Base-by-base conservation (phyloP, 2,329 filamentous ascomycete species). In the Xylariaceae sp. region DNA sequence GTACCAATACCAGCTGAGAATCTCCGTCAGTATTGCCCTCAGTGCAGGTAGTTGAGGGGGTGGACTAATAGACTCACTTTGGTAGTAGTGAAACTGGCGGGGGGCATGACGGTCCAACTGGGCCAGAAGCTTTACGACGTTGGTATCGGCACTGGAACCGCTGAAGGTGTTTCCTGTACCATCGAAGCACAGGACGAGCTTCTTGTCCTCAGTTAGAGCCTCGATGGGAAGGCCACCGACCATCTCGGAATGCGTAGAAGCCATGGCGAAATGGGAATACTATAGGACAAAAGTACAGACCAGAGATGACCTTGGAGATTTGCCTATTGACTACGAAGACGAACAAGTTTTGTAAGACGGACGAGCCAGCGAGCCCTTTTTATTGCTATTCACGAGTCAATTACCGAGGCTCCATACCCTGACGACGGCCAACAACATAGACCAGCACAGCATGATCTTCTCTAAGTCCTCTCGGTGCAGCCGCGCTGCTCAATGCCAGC, bases 101-200 rank as follows among this genome's bases (percentile, higher is more conserved):
- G 75, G 73, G 35, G 74, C 65, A 50, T 76, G 73, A 18, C 78
- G 74, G 53, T 82, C 77, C 18, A 82, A 63, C 68, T 76, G 77
- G 53, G 71, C 72, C 45, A 78, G 72, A 8, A 83, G 70, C 66
- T 82, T 82, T 55, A 82, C 76, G 2, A 83, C 78, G 56, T 83
- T 83, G 13, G 79, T 82, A 65, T 83, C 80, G 3, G 75, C 72
- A 59, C 77, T 76, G 49, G 76, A 75, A 6, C 77, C 77, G 8
- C 68, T 77, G 62, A 78, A 80, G 0, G 72, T 73, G 61, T 78
- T 79, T 3, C 78, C 78, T 1, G 78, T 80, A 37, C 78, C 78
- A 59, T 80, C 78, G 53, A 80, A 80, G 66, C 76, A 80, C 11
- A 80, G 70, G 4, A 80, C 68, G 13, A 80, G 73, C 63, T 78